Evolutionary conservation across 768 basidiomycete genomes (phyloP).

Genomic region (Hypsizygus marmoreus): DNA sequence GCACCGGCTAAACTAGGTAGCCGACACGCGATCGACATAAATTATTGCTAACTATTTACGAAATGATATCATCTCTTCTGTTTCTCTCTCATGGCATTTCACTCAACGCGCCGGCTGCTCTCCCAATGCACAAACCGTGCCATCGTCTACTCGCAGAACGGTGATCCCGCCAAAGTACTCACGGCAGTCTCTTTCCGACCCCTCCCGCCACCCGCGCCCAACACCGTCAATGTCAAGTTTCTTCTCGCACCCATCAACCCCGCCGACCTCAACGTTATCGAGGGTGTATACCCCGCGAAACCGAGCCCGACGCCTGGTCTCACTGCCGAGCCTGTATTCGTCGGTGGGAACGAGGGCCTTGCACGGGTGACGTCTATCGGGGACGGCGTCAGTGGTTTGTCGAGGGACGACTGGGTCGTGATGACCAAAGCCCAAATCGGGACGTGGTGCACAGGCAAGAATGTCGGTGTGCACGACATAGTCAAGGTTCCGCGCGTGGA

Average conservation of each 20-base stretch:
- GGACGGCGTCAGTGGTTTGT: conserved; percentile 46
- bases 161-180: conserved; percentile 65
- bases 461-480: conserved; percentile 56
- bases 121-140: conserved; percentile 50
- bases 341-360: conserved; percentile 80
- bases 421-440: conserved; percentile 70
- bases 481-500: conserved; percentile 55
- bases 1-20: too few relatives aligned
- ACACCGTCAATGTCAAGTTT: conserved; percentile 65
- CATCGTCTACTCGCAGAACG: conserved; percentile 61
- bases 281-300: conserved; percentile 79
- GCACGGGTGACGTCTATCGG: conserved; percentile 68
- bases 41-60: too few relatives aligned
- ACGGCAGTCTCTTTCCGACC: conserved; percentile 50
- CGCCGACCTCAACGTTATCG: conserved; percentile 78
- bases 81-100: conserved; percentile 20
- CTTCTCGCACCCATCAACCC: conserved; percentile 79
- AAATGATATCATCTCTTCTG: too few relatives aligned
- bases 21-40: too few relatives aligned
- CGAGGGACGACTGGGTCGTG: conserved; percentile 72
- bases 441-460: conserved; percentile 68
- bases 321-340: conserved; percentile 42
- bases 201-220: conserved; percentile 54
- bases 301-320: too few relatives aligned
- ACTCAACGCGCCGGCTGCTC: conserved; percentile 17